phyloP scores from a whole-genome alignment of 2,329 filamentous ascomycete genomes.

The Fusarium aywerte region DNA sequence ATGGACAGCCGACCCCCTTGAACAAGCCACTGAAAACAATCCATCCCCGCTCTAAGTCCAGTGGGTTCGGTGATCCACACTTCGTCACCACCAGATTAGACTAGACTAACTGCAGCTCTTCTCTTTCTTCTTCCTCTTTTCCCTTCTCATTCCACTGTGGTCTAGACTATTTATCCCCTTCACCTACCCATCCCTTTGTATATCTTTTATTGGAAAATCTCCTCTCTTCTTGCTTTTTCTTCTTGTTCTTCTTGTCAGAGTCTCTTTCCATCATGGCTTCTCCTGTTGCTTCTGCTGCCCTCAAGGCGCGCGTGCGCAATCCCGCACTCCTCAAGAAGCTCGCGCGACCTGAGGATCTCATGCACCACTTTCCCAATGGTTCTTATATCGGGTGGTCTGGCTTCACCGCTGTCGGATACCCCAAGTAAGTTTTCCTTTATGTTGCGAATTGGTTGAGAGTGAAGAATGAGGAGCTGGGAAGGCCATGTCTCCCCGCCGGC shows the following conservation, averaged over 20 bases:
- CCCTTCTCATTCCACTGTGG: conserved; percentile 8
- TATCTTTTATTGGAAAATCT: conserved; percentile 30
- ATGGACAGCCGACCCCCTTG: conserved; percentile 3
- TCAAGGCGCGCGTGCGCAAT: conserved; percentile 79
- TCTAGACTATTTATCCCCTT: conserved; percentile 28
- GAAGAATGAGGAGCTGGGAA: not conserved
- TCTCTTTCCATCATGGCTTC: conserved; percentile 56
- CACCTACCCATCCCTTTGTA: not conserved
- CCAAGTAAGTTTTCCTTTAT: conserved; percentile 65
- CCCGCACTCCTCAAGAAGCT: conserved; percentile 85
- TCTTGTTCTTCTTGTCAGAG: conserved; percentile 14
- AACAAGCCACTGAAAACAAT: conserved; percentile 12
- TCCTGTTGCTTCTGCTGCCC: conserved; percentile 72
- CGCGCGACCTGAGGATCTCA: conserved; percentile 79
- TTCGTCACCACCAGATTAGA: conserved; percentile 31
- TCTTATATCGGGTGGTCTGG: conserved; percentile 92
- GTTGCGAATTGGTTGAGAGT: not conserved
- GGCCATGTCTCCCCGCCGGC: conserved; percentile 22
- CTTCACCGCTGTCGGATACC: conserved; percentile 90
- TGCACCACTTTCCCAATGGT: conserved; percentile 84
- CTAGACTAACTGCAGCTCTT: conserved; percentile 36
- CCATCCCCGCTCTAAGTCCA: conserved; percentile 19
- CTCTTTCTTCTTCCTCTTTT: conserved; percentile 23
- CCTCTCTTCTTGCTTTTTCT: conserved; percentile 31
- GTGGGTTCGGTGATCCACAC: conserved; percentile 37